These are phyloP conservation scores for Mycena filopes DNA, from an alignment of 768 basidiomycete genomes.

Conservation along the genomic window DNA sequence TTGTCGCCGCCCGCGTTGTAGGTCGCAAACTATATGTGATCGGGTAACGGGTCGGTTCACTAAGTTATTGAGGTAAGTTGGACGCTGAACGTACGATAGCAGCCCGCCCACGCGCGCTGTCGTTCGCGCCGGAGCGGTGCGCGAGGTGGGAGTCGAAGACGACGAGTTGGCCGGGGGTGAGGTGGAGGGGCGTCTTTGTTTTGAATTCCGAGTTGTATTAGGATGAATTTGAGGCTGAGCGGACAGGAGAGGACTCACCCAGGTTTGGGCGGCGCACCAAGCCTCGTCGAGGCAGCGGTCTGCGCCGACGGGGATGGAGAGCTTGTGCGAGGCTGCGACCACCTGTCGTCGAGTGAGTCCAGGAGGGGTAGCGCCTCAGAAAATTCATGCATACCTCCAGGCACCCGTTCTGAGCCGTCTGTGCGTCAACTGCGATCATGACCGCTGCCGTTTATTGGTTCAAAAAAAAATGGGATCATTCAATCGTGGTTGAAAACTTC, in stretches of 20 bases:
- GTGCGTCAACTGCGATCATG: conserved; percentile 27
- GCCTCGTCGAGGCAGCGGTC: conserved; percentile 22
- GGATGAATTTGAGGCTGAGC: too few relatives aligned
- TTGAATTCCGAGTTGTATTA: not conserved
- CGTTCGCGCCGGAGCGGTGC: conserved; percentile 29
- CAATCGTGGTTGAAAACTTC: not conserved
- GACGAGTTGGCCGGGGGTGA: conserved; percentile 25
- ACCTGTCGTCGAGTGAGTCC: conserved; percentile 9
- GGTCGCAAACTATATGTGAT: conserved; percentile 24
- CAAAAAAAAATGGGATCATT: not conserved
- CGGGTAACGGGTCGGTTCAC: not conserved
- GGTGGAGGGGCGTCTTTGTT: conserved; percentile 24
- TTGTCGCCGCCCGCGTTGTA: conserved; percentile 29
- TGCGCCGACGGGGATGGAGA: conserved; percentile 24
- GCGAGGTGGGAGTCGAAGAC: conserved; percentile 33
- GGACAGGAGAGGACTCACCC: conserved; percentile 10
- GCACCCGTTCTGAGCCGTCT: conserved; percentile 29
- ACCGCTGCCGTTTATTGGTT: conserved; percentile 22
- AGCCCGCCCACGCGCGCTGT: conserved; percentile 25
- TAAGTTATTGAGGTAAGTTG: too few relatives aligned
- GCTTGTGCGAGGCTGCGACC: conserved; percentile 28
- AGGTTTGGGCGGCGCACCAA: conserved; percentile 26
- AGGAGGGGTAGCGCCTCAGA: too few relatives aligned
- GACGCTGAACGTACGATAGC: conserved; percentile 31
- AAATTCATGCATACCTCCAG: conserved; percentile 23